Conservation (phyloP, 2,329 filamentous ascomycete genomes). For the Decorospora gaudefroyi region DNA sequence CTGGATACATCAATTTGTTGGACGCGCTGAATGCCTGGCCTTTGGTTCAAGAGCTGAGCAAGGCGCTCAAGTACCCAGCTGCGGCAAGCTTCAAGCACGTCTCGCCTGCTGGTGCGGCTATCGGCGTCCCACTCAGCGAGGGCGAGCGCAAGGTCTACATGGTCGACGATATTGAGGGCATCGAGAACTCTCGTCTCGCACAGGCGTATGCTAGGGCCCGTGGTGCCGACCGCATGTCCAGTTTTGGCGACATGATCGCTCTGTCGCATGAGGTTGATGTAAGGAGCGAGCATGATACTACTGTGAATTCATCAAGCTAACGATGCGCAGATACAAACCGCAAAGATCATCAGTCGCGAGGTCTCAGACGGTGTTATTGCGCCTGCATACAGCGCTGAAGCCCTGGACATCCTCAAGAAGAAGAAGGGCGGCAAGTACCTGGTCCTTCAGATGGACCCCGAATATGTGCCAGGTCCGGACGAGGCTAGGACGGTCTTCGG, state of each 20-base stretch:
- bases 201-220: conserved; percentile 95
- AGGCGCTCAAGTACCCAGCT: conserved; percentile 82
- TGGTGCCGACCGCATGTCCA: conserved; percentile 97
- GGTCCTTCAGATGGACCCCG: conserved; percentile 89
- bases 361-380: conserved; percentile 97
- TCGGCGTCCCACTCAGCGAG: conserved; percentile 82
- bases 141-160: conserved; percentile 98
- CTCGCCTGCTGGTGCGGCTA: conserved; percentile 92
- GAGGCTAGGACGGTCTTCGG: conserved; percentile 91
- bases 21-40: conserved; percentile 97
- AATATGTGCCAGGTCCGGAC: conserved; percentile 72
- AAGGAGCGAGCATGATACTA: conserved; percentile 9
- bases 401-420: conserved; percentile 89
- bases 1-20: conserved; percentile 96
- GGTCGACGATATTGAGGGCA: conserved; percentile 89
- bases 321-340: conserved; percentile 66
- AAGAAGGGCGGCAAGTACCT: conserved; percentile 99
- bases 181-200: conserved; percentile 83
- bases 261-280: conserved; percentile 86
- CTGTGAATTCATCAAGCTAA: conserved; percentile 1
- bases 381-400: conserved; percentile 80
- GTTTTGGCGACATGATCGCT: conserved; percentile 95
- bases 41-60: conserved; percentile 92
- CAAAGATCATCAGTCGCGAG: conserved; percentile 96
- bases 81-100: conserved; percentile 98